Base-by-base conservation (phyloP, 2,329 filamentous ascomycete genomes). In the Emmonsiellopsis sp. region DNA sequence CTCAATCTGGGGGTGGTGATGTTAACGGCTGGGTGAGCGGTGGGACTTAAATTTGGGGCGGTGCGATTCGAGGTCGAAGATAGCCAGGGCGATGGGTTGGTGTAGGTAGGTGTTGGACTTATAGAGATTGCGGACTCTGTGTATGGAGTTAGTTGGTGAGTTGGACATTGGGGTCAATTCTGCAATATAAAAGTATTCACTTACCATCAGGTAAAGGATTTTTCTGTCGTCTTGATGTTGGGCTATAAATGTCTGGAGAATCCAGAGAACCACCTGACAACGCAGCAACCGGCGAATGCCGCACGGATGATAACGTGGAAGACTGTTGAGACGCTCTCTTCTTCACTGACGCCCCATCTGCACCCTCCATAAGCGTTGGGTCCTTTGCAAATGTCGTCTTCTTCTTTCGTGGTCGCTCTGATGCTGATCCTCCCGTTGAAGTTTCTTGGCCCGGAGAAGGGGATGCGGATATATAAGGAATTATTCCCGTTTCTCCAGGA, bases 401-500 rank as follows among this genome's bases (percentile, higher is more conserved):
- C 44, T 55, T 55, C 40, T 34, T 31, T 40, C 38, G 32, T n/a
- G 52, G 46, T 26, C 11, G 52, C 37, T 50, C 50, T 43, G 26
- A 15, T n/a, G 13, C 30, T 9, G 30, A 42, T 44, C 43, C 26
- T 7, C 30, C 41, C 6, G 26, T 7, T 15, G 8, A 26, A 2
- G 4, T n/a, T 42, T 42, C 41, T n/a, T 43, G 9, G 7, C 44
- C 43, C 15, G 42, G 50, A 11, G 50, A 40, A 6, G 32, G 32
- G 4, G 50, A 38, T 7, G 40, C 9, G 5, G 44, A 50, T 6
- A 16, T 11, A n/a, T 37, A 26, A 26, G 20, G 3, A 26, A 26
- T 26, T 5, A 26, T 40, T n/a, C 16, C 9, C 10, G 3, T 30
- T 10, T 67, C 55, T 3, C 65, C 61, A 6, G 68, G 66, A 11